Percentiles rank a stretch among this genome's conserved stretches.
Conservation (phyloP, 805 yeast genomes). For the Kluyveromyces siamensis region DNA sequence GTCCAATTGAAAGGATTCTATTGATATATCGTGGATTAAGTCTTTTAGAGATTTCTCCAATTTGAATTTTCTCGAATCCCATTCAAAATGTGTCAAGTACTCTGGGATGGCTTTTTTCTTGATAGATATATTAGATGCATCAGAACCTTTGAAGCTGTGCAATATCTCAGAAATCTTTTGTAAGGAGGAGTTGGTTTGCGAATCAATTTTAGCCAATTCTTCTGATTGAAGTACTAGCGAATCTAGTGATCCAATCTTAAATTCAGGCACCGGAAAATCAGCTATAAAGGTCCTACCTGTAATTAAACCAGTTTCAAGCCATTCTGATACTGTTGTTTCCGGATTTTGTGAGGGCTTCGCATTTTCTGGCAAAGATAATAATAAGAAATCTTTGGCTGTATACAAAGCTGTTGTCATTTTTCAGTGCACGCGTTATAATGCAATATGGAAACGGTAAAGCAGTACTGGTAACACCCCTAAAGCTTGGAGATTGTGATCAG, state of each 20-base stretch:
- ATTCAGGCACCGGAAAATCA: conserved; percentile 61
- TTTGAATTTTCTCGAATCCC: conserved; percentile 85
- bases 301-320: conserved; percentile 48
- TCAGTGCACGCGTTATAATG: neutral
- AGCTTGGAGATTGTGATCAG: neutral
- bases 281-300: conserved; percentile 52
- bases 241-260: conserved; percentile 92
- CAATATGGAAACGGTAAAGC: neutral
- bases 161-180: conserved; percentile 72
- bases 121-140: conserved; percentile 41
- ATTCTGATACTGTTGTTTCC: conserved; percentile 32
- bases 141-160: conserved; percentile 34
- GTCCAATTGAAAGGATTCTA: conserved; percentile 77
- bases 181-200: conserved; percentile 62
- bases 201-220: conserved; percentile 74
- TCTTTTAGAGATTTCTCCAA: conserved; percentile 76
- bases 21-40: conserved; percentile 57
- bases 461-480: neutral
- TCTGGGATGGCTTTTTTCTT: conserved; percentile 42
- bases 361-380: conserved; percentile 47
- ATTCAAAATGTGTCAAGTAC: conserved; percentile 65
- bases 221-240: conserved; percentile 85
- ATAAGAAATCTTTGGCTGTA: conserved; percentile 30
- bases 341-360: conserved; percentile 45
- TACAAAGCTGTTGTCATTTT: conserved; percentile 24